A percentile compares a stretch with the other conserved stretches of the same genome.
Evolutionary conservation across 2,329 filamentous ascomycete genomes (phyloP).

Genomic region (Verticillium tricorpus): DNA sequence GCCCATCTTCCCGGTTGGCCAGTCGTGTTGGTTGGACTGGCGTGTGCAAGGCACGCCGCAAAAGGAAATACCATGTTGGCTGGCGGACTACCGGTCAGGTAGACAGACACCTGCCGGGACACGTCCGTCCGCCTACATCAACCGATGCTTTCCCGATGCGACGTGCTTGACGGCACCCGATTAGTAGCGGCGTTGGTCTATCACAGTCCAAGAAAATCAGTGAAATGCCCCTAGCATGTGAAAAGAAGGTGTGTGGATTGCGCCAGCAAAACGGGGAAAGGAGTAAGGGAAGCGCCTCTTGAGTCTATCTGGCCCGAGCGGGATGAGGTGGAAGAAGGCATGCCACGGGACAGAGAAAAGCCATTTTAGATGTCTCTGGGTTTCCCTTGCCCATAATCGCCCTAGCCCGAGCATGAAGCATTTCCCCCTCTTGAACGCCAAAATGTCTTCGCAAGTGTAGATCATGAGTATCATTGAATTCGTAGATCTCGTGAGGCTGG

Average conservation of each 20-base stretch:
- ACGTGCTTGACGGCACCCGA: neutral
- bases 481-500: neutral
- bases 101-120: neutral
- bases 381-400: neutral
- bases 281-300: constrained; percentile 3
- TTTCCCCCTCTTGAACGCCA: neutral
- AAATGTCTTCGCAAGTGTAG: neutral
- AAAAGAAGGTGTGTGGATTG: neutral
- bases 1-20: neutral
- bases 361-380: constrained; percentile 1
- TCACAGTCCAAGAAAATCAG: constrained; percentile 16
- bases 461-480: neutral
- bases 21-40: neutral
- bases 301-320: constrained; percentile 4
- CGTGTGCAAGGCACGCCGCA: neutral
- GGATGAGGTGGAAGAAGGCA: neutral
- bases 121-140: neutral
- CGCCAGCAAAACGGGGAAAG: neutral
- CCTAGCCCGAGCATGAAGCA: neutral
- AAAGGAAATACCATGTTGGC: neutral
- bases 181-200: constrained; percentile 15
- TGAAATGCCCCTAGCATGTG: constrained; percentile 2
- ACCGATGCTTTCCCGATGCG: neutral
- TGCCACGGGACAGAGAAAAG: neutral
- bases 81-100: neutral